These are phyloP conservation scores for Dryadomyces sulphureus DNA, from an alignment of 2,329 filamentous ascomycete genomes.

Conservation along the genomic window DNA sequence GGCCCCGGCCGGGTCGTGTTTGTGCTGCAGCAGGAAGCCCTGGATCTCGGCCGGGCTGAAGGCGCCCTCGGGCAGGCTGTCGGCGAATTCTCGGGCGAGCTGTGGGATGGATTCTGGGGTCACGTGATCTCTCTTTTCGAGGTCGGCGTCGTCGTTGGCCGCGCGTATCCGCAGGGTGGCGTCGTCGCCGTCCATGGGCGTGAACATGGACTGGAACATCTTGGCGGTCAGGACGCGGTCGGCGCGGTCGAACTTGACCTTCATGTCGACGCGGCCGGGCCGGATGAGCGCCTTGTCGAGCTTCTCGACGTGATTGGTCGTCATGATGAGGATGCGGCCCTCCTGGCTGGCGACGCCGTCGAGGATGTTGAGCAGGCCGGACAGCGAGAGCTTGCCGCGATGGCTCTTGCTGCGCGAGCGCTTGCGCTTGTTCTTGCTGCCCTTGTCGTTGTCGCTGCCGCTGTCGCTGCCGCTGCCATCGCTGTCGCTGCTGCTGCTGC, in stretches of 20 bases:
- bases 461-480: slow-evolving; percentile 8
- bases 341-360: slow-evolving; percentile 57
- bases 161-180: slow-evolving; percentile 9
- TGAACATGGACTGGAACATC: slow-evolving; percentile 45
- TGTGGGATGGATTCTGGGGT: slow-evolving; percentile 20
- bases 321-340: slow-evolving; percentile 50
- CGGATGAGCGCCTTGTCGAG: slow-evolving; percentile 48
- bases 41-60: slow-evolving; percentile 49
- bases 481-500: slow-evolving; percentile 4
- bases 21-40: slow-evolving; percentile 41
- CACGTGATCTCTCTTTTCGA: not conserved
- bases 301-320: slow-evolving; percentile 48
- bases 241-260: slow-evolving; percentile 39
- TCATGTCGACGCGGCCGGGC: slow-evolving; percentile 46
- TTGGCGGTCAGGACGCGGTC: slow-evolving; percentile 35
- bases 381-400: slow-evolving; percentile 43
- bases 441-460: not conserved
- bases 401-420: slow-evolving; percentile 2
- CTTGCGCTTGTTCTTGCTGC: slow-evolving; percentile 2
- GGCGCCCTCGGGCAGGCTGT: slow-evolving; percentile 34
- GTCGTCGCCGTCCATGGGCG: slow-evolving; percentile 32
- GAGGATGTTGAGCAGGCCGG: slow-evolving; percentile 66
- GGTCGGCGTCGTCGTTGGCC: not conserved
- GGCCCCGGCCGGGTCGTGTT: slow-evolving; percentile 33
- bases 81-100: slow-evolving; percentile 33